Evolutionary conservation across 2,329 filamentous ascomycete genomes (phyloP).

Genomic region (Neofusicoccum cordaticola): DNA sequence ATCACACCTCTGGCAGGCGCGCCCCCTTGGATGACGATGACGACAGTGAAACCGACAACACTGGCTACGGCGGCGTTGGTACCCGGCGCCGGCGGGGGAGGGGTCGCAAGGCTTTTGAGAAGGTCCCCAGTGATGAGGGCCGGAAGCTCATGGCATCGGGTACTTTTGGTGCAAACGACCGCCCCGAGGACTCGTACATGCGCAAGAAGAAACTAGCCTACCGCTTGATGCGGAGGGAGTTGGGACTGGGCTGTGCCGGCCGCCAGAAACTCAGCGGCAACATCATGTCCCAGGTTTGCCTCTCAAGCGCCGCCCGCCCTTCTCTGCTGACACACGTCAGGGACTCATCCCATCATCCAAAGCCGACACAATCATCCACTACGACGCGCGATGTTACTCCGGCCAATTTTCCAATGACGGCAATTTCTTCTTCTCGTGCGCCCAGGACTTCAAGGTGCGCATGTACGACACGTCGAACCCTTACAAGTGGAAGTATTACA

Average conservation of each 20-base stretch:
- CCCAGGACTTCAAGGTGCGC: conserved; percentile 88
- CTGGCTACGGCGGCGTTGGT: conserved; percentile 33
- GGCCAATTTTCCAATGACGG: conserved; percentile 96
- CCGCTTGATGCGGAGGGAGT: conserved; percentile 75
- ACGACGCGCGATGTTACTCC: conserved; percentile 82
- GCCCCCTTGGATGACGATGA: conserved; percentile 33
- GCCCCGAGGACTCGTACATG: conserved; percentile 51
- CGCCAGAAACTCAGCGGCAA: conserved; percentile 60
- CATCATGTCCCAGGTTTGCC: conserved; percentile 65
- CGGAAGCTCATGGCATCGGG: conserved; percentile 77
- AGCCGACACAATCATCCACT: conserved; percentile 85
- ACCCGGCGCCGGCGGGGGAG: conserved; percentile 45
- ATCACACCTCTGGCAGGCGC: conserved; percentile 27
- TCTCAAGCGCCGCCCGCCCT: neutral
- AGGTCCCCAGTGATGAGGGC: conserved; percentile 77
- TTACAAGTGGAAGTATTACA: conserved; percentile 94
- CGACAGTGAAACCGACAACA: conserved; percentile 37
- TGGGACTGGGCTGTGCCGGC: conserved; percentile 64
- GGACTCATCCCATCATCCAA: conserved; percentile 72
- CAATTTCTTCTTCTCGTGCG: conserved; percentile 92
- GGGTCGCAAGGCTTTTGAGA: conserved; percentile 63
- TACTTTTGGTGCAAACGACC: conserved; percentile 69
- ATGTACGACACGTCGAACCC: conserved; percentile 98
- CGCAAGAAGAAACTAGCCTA: conserved; percentile 61
- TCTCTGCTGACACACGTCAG: conserved; percentile 38